A percentile compares a stretch with the other conserved stretches of the same genome.
phyloP scores from a whole-genome alignment of 1,139 yeast species.

The Candida labiduridarum region DNA sequence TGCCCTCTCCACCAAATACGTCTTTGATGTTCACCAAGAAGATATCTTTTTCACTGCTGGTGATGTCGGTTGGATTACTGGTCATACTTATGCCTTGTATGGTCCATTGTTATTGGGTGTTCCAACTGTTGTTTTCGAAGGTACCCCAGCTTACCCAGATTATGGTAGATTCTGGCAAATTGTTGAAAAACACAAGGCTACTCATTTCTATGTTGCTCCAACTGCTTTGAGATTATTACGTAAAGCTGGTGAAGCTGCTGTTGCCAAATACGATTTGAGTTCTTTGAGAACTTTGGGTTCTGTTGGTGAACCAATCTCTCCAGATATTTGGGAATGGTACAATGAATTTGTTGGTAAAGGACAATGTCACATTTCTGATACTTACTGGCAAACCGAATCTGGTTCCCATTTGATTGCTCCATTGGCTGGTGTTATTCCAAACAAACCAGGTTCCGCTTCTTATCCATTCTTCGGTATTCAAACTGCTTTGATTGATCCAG shows the following conservation, averaged over 20 bases:
- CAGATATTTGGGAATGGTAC: conserved; percentile 94
- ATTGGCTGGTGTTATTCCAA: conserved; percentile 71
- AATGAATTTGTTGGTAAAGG: conserved; percentile 76
- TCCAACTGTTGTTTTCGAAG: conserved; percentile 81
- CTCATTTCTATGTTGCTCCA: conserved; percentile 88
- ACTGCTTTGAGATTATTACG: conserved; percentile 83
- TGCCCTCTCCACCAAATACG: conserved; percentile 66
- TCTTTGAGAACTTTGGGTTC: conserved; percentile 77
- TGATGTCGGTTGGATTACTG: conserved; percentile 89
- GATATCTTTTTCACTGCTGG: conserved; percentile 83
- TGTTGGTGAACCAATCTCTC: conserved; percentile 92
- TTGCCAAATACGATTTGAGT: conserved; percentile 64
- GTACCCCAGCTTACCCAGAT: conserved; percentile 84
- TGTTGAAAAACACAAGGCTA: conserved; percentile 73
- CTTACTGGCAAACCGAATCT: conserved; percentile 86
- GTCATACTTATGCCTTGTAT: conserved; percentile 80
- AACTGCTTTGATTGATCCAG: conserved; percentile 71
- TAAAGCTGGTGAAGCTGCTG: conserved; percentile 74
- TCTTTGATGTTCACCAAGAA: conserved; percentile 73
- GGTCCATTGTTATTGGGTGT: conserved; percentile 82
- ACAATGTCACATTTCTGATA: conserved; percentile 74
- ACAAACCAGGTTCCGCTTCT: conserved; percentile 80
- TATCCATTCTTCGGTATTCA: conserved; percentile 78
- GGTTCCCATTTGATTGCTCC: conserved; percentile 77
- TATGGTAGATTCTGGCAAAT: conserved; percentile 84